Base-by-base conservation (phyloP, 2,329 filamentous ascomycete genomes). In the Fusarium equiseti region DNA sequence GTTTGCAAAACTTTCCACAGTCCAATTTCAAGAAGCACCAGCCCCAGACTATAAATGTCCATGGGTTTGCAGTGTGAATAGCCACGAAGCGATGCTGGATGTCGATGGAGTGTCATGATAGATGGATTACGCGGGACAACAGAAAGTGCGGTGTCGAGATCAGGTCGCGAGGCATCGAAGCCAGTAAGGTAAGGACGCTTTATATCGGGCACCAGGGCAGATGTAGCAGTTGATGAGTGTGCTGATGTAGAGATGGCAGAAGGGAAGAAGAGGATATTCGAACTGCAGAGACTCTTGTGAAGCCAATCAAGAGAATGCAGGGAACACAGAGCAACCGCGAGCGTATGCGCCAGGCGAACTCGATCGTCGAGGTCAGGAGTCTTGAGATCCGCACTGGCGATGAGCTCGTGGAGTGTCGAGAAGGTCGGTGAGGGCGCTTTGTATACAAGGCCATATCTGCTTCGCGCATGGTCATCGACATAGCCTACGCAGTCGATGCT, bases 261-360 rank as follows among this genome's bases (percentile, higher is more conserved):
- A 8, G 81, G 83, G 75, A 86, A 88, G 78, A 89, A 87, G 53
- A 89, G 78, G 48, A 89, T 82, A 76, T 87, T 88, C 61, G 83
- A 76, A 59, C 80, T 82, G 54, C 86, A 85, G 16, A 89, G 79
- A 40, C 85, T 86, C 74, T 89, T 89, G 79, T 89, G 85, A 43
- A 87, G 80, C 85, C 85, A 87, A 74, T 86, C 85, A 40, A 87
- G 81, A 2, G 84, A 84, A 72, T 87, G 85, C n/a, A 87, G 81
- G 18, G 83, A 83, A 80, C 83, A 84, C 12, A 85, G 74, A 3
- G 83, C 81, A 20, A 84, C 78, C 29, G 81, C 81, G 22, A 86
- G 79, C 5, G 77, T 82, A 27, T 78, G 75, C 5, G 83, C 84
- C 3, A 85, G 79, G 22, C 70, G 74, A 46, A 85, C 78, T 18